phyloP scores from a whole-genome alignment of 495 filamentous ascomycete species.

The Immersiella caudata region DNA sequence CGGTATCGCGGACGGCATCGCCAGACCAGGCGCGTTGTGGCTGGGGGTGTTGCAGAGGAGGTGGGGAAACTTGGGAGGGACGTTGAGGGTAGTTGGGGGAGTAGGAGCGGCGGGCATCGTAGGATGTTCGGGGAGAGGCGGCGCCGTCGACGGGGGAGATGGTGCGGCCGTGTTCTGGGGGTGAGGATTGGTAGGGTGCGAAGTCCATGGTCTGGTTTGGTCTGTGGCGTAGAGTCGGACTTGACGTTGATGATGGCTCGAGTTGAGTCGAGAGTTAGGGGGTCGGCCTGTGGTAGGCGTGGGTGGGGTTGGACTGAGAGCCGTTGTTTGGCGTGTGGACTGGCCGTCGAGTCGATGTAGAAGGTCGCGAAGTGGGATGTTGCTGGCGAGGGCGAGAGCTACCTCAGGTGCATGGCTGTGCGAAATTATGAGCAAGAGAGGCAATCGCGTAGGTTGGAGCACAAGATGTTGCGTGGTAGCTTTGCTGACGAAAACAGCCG shows the following conservation, averaged over 20 bases:
- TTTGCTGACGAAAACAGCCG: constrained; percentile 8
- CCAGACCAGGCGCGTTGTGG: constrained; percentile 54
- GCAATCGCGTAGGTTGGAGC: neutral
- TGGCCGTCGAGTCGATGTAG: constrained; percentile 1
- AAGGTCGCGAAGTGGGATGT: neutral
- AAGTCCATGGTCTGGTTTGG: constrained; percentile 70
- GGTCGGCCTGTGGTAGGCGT: neutral
- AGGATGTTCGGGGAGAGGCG: constrained; percentile 56
- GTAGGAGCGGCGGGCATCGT: constrained; percentile 49
- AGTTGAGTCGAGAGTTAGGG: constrained; percentile 5
- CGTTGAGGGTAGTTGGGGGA: constrained; percentile 47
- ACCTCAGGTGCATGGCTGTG: neutral
- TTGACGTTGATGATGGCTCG: neutral
- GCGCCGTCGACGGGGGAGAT: constrained; percentile 63
- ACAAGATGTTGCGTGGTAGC: neutral
- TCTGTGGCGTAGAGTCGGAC: neutral
- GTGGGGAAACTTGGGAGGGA: constrained; percentile 43
- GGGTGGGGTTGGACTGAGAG: neutral
- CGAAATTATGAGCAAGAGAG: neutral
- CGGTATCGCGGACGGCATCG: constrained; percentile 21
- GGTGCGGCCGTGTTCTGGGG: constrained; percentile 73
- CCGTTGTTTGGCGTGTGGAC: neutral
- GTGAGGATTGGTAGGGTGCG: constrained; percentile 89
- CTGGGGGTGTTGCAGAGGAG: constrained; percentile 54
- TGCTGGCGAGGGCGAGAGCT: neutral